Base-by-base conservation (phyloP, 495 filamentous ascomycete genomes). In the Hypoxylon cercidicola region DNA sequence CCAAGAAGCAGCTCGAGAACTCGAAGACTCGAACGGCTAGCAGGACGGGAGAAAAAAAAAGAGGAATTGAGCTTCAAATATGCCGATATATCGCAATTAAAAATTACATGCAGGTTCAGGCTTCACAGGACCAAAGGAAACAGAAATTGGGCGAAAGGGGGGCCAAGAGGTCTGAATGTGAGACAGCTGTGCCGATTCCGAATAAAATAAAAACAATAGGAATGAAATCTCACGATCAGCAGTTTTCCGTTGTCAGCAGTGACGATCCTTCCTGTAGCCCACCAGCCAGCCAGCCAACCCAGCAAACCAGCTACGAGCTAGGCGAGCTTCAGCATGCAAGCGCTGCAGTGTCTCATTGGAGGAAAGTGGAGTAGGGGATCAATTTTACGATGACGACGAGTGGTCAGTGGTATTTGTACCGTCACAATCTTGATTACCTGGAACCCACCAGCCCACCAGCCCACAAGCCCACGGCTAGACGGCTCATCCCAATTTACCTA, bases 111-210 rank as follows among this genome's bases (percentile, higher is more conserved):
- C 30, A 66, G 48, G 19, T 55, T 45, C 37, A 52, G 20, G 32
- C 32, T 43, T 21, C 16, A 15, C 35, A 7, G 12, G 12, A 12
- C n/a, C 10, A 23, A 44, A 55, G 25, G 16, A 57, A 40, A 52
- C 40, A 50, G 19, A 19, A 52, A 30, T 40, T 4, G 12, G 53
- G 13, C 13, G 18, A 19, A 46, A 10, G 9, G 34, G 21, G 39
- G 0, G 15, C 20, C 8, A 39, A 30, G 30, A 68, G 63, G 39
- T 66, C 40, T 57, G 41, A 61, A 57, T 61, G 54, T 67, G 58
- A 67, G 64, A 67, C 64, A 67, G 21, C 13, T 35, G 65, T 68
- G 65, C 65, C 65, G 64, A 67, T 67, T 67, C 64, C 64, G 64
- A 67, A 64, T 46, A 52, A 63, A 58, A 25, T 25, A 55, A 54